Conservation (phyloP, 805 yeast genomes). For the Starmerella bombicola region DNA sequence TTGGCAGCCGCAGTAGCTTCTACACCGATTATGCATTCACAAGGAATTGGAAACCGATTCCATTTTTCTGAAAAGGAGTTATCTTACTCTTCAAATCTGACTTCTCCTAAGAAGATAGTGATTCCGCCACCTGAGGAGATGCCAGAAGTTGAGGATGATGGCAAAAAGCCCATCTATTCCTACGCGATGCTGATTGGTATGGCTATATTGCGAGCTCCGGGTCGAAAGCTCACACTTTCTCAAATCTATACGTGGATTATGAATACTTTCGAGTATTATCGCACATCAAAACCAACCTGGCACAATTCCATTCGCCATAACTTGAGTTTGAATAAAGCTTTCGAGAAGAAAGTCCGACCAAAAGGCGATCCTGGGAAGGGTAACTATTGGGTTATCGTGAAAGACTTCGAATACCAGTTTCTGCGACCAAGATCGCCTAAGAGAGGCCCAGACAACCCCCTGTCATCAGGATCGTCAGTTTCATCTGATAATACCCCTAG, state of each 20-base stretch:
- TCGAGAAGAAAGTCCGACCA: conserved; percentile 79
- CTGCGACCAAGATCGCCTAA: conserved; percentile 35
- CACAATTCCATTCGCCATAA: conserved; percentile 95
- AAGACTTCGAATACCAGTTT: conserved; percentile 74
- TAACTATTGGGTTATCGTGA: conserved; percentile 83
- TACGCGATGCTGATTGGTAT: conserved; percentile 89
- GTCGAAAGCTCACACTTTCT: conserved; percentile 56
- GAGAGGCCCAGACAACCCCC: conserved; percentile 3
- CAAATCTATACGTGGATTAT: conserved; percentile 91
- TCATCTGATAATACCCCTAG: background rate
- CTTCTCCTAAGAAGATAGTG: background rate
- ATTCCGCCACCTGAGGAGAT: conserved; percentile 23
- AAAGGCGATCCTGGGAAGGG: conserved; percentile 47
- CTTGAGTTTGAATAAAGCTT: conserved; percentile 82
- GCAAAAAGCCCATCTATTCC: conserved; percentile 80
- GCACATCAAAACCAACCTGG: conserved; percentile 86
- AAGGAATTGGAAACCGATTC: background rate
- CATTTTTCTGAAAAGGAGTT: background rate
- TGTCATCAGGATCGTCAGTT: background rate
- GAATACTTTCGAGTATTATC: conserved; percentile 69
- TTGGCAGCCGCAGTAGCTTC: background rate
- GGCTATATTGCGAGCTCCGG: conserved; percentile 75
- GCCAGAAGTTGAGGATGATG: conserved; percentile 40
- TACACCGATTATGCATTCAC: background rate
- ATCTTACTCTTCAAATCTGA: background rate